Evolutionary conservation across 2,329 filamentous ascomycete genomes (phyloP).

Genomic region (Diplodia seriata): DNA sequence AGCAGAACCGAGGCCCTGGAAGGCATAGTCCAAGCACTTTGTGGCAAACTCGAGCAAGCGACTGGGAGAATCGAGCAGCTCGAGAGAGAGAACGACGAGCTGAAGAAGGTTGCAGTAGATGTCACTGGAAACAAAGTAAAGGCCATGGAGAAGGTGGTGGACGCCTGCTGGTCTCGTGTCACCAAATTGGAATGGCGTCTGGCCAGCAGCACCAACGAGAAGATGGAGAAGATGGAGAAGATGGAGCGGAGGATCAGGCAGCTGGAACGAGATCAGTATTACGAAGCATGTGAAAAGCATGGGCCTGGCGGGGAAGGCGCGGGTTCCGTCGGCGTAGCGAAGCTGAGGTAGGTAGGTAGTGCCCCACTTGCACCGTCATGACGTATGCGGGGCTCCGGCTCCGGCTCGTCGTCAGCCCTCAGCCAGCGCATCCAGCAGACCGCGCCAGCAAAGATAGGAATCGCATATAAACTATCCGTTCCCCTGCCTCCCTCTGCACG

Average conservation of each 20-base stretch:
- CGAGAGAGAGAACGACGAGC: background rate
- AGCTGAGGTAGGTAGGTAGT: background rate
- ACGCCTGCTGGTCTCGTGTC: too few relatives aligned
- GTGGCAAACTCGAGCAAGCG: too few relatives aligned
- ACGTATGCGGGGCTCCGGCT: constrained; percentile 22
- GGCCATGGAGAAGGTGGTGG: too few relatives aligned
- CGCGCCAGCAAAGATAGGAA: background rate
- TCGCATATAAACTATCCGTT: background rate
- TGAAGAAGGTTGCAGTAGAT: background rate
- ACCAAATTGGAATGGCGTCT: too few relatives aligned
- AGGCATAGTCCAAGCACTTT: background rate
- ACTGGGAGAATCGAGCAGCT: background rate
- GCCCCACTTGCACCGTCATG: constrained; percentile 14
- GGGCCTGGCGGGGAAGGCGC: background rate
- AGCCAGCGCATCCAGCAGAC: constrained; percentile 15
- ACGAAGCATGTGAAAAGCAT: too few relatives aligned
- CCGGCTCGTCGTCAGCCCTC: too few relatives aligned
- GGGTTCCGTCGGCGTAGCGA: constrained; percentile 21
- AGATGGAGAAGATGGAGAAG: background rate
- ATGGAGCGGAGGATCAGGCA: background rate
- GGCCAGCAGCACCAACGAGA: too few relatives aligned
- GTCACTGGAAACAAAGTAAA: too few relatives aligned
- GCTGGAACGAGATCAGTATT: too few relatives aligned
- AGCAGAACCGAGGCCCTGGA: background rate
- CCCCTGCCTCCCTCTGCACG: background rate